phyloP scores from a whole-genome alignment of 345 rosid genomes.

The Zanthoxylum bungeanum region DNA sequence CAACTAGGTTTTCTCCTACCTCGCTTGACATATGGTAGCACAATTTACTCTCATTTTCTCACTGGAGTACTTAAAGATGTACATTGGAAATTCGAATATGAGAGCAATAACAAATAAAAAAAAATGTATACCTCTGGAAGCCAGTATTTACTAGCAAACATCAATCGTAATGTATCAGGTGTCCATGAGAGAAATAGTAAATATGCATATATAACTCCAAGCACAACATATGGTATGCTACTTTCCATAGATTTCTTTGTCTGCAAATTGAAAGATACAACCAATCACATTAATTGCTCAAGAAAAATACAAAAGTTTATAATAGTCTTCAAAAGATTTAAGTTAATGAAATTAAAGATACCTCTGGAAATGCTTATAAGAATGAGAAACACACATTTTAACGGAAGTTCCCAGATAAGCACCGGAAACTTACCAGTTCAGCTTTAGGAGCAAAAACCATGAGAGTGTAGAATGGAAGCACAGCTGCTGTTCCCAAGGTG shows the following conservation, averaged over 20 bases:
- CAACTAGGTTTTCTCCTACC: too few species aligned
- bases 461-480: constrained; percentile 87
- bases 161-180: constrained; percentile 58
- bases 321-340: background rate
- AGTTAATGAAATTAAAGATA: background rate
- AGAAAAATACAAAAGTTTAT: background rate
- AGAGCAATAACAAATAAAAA: too few species aligned
- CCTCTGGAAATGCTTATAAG: background rate
- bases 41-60: too few species aligned
- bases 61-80: too few species aligned
- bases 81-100: too few species aligned
- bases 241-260: constrained; percentile 76
- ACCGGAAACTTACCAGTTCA: constrained; percentile 46
- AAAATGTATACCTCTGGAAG: constrained; percentile 82
- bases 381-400: background rate
- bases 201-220: constrained; percentile 70
- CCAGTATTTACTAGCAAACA: constrained; percentile 77
- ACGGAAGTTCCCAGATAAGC: background rate
- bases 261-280: constrained; percentile 34
- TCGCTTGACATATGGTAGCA: too few species aligned
- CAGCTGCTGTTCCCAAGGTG: constrained; percentile 72
- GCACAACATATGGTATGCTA: constrained; percentile 56
- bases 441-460: constrained; percentile 95
- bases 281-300: background rate
- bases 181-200: constrained; percentile 86